phyloP scores from a whole-genome alignment of 805 yeast genomes.

The Phaffomyces opuntiae region DNA sequence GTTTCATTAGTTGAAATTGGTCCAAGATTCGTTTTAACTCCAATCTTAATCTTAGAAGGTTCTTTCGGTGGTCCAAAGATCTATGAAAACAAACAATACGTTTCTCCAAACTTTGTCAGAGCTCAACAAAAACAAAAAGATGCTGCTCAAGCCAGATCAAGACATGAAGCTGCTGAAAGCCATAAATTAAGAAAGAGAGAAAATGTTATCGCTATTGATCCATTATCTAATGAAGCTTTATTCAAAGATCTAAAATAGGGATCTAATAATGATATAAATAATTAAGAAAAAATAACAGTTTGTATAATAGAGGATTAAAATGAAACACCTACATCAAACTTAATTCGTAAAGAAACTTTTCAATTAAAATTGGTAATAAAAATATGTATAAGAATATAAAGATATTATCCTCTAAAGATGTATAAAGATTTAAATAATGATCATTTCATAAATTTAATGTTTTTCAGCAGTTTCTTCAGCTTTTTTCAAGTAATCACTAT shows the following conservation, averaged over 20 bases:
- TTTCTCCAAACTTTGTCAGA: constrained; percentile 91
- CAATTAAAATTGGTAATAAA: not conserved
- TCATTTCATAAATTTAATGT: constrained; percentile 1
- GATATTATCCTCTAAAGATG: not conserved
- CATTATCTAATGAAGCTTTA: constrained; percentile 69
- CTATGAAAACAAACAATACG: constrained; percentile 93
- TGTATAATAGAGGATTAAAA: no score
- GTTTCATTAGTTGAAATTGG: constrained; percentile 89
- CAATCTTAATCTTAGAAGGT: constrained; percentile 88
- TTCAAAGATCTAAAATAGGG: constrained; percentile 40
- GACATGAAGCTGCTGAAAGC: constrained; percentile 74
- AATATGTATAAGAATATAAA: constrained; percentile 9
- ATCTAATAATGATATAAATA: no score
- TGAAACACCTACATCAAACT: no score
- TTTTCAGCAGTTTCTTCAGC: constrained; percentile 27
- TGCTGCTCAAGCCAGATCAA: constrained; percentile 69
- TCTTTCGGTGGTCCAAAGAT: constrained; percentile 97
- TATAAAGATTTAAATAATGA: no score
- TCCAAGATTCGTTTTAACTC: constrained; percentile 90
- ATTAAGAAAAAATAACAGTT: no score
- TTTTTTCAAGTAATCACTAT: constrained; percentile 50
- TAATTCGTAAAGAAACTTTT: not conserved
- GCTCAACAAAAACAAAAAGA: constrained; percentile 77
- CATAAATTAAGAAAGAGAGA: constrained; percentile 73
- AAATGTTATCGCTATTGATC: constrained; percentile 69